Conservation (phyloP, 768 basidiomycete species). For the Leccinum boreale region DNA sequence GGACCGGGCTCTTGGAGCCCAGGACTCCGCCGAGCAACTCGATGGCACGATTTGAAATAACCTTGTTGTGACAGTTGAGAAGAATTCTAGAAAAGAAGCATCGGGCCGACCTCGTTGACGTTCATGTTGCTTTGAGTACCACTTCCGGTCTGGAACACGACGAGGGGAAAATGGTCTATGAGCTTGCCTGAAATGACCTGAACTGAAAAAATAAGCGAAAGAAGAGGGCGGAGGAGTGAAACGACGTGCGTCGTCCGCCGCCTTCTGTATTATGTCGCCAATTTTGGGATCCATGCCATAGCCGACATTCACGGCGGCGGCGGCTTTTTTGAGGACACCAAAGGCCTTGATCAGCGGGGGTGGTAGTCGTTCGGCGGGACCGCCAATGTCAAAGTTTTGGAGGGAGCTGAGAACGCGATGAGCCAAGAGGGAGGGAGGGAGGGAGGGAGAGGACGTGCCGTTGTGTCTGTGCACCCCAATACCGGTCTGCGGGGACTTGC, state of each 20-base stretch:
- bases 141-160: conserved; percentile 98
- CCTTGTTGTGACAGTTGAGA: conserved; percentile 41
- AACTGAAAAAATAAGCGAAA: conserved; percentile 3
- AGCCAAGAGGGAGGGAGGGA: neutral
- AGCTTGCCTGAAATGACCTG: conserved; percentile 96
- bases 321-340: conserved; percentile 96
- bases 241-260: conserved; percentile 82
- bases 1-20: conserved; percentile 95
- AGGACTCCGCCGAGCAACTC: conserved; percentile 93
- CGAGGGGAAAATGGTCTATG: conserved; percentile 93
- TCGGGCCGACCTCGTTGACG: conserved; percentile 78
- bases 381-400: conserved; percentile 98
- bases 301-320: conserved; percentile 80
- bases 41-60: conserved; percentile 97
- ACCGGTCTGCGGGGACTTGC: conserved; percentile 80
- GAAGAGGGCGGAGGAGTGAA: neutral
- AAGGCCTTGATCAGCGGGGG: conserved; percentile 97
- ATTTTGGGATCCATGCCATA: conserved; percentile 91
- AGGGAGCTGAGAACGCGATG: conserved; percentile 56
- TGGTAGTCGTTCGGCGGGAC: conserved; percentile 88
- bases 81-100: neutral
- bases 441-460: conserved; percentile 44
- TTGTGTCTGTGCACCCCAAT: conserved; percentile 99
- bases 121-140: conserved; percentile 99
- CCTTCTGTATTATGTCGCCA: conserved; percentile 84